phyloP scores from a whole-genome alignment of 345 rosid genomes.

The Gynandropsis gynandra region DNA sequence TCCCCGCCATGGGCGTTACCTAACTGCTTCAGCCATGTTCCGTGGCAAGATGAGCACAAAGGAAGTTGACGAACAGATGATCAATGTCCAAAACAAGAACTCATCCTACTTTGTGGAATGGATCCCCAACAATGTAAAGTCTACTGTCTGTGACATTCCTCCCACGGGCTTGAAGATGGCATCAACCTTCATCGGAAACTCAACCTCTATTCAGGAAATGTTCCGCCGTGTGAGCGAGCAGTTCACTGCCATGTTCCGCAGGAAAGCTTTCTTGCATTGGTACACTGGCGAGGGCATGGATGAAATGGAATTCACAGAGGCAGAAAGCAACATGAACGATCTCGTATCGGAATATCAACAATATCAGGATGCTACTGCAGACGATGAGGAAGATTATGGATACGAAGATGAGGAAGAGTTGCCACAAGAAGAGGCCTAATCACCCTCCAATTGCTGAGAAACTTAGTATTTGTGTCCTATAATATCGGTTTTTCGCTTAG shows the following conservation, averaged over 20 bases:
- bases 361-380: constrained; percentile 73
- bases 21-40: no score
- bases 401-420: constrained; percentile 43
- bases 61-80: no score
- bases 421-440: constrained; percentile 18
- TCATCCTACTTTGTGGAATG: no score
- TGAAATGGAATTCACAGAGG: constrained; percentile 59
- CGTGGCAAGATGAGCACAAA: no score
- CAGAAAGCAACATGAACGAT: constrained; percentile 87
- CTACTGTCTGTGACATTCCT: constrained; percentile 73
- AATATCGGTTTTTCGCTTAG: no score
- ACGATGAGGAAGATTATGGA: constrained; percentile 43
- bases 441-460: no score
- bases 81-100: no score
- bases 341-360: constrained; percentile 87
- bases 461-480: no score
- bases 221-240: constrained; percentile 48
- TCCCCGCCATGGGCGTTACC: no score
- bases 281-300: constrained; percentile 60
- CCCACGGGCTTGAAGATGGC: constrained; percentile 73
- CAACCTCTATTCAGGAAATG: constrained; percentile 60
- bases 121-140: constrained; percentile 50
- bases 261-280: constrained; percentile 52
- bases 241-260: constrained; percentile 50
- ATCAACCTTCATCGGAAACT: constrained; percentile 69